Evolutionary conservation across 2,329 filamentous ascomycete genomes (phyloP), one percentile per base, ranked within the genome.

Genomic region (Cercospora sp.): DNA sequence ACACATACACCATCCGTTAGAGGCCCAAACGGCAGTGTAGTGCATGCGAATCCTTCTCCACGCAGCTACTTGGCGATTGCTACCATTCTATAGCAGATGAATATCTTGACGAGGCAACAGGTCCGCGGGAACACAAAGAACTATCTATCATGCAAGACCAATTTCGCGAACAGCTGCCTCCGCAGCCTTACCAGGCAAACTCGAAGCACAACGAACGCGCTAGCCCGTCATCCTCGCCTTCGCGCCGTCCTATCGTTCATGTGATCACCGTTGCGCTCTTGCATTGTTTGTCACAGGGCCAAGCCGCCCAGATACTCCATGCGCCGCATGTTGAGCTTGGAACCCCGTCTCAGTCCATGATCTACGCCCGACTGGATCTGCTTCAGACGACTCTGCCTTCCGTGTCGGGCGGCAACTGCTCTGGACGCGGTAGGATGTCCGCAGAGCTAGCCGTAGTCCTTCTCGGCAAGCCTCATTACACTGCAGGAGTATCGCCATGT

Each of bases 291-390:
- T 58, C 26, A 33, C 51, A 45, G 20, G 20, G 62, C 65, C 65
- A 67, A 67, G 55, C 48, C 65, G 55, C 53, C 60, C 60, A 59
- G 57, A 53, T 57, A 36, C 31, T 55, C 62, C 57, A 53, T 62
- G 18, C 60, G 66, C 66, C 66, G 55, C 62, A 61, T 55, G 59
- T 68, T 53, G 28, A 58, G 53, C 66, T 64, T 48, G 55, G 66
- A 64, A 60, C 57, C 31, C 28, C n/a, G 61, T 64, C 58, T 53
- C 61, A 57, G 18, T 31, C 48, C 53, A 20, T 61, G 33, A 42
- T 55, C 26, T 45, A 51, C 31, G 30, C 58, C 51, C 40, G 40
- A 68, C 66, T 64, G 66, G 61, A 65, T 57, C 60, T 65, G 45
- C 57, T 45, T 65, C 55, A 68, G 66, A 68, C 65, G 61, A 53